Evolutionary conservation across 306 rosid species (phyloP), one percentile per base, ranked within the genome.

Genomic region (Medicago ruthenica): DNA sequence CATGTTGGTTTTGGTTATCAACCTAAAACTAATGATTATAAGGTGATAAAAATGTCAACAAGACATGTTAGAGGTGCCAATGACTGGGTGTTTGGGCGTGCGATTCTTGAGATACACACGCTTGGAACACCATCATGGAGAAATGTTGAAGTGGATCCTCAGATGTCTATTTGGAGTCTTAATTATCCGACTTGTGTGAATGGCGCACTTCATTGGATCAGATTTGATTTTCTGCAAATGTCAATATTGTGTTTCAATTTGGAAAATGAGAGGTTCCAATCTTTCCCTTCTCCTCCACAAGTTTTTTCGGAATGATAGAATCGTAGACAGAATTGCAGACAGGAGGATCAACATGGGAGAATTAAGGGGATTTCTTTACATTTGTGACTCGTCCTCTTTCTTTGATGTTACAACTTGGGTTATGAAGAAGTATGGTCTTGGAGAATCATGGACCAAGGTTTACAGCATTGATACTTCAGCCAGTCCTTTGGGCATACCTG

Each of bases 261-360:
- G 1, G 50, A 65, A 39, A 67, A 37, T n/a, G 84, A 76, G 77
- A 27, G 17, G n/a, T 81, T 81, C 40, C 50, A 53, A 8, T 18
- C 20, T n/a, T 13, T 79, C 44, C 75, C 80, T 44, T 39, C 34
- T 45, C 75, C 75, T 48, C 9, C 59, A 1, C 1, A 0, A 2
- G 13, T 63, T 7, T 34, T 34, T 34, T 6, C 27, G 1, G n/a
- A 63, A 42, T 42, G 2, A 1, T 9, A 9, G 0, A 3, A 2
- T 15, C 0, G 0, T 34, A 34, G 31, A 34, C 15, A 2, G 6
- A 12, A 8, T 1, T 1, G 4, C 31, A 27, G 31, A 27, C 31
- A 27, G 1, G 1, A 27, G 31, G 4, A 22, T 24, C 10, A 27
- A 31, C 51, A 53, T 79, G 74, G 79, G 69, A 16, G 44, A 53